These are phyloP conservation scores for Carex cristatella DNA, from an alignment of 176 grass and related monocot genomes.

Conservation along the genomic window DNA sequence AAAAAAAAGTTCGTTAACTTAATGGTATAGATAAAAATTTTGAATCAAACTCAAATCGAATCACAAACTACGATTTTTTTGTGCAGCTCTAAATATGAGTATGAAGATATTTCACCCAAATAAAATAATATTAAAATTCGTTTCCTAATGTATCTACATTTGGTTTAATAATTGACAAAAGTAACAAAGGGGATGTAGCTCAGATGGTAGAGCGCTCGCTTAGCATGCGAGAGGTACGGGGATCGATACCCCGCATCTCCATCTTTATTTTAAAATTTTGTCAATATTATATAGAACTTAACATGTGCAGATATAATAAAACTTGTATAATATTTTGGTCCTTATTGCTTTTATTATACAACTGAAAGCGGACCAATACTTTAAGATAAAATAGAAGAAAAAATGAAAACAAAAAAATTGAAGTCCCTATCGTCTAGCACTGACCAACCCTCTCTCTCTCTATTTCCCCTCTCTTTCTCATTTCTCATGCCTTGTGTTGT, in stretches of 20 bases:
- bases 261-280: not conserved
- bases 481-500: not conserved
- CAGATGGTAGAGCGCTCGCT: conserved; percentile 62
- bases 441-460: conserved; percentile 14
- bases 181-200: conserved; percentile 38
- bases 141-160: too few relatives aligned
- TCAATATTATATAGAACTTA: too few relatives aligned
- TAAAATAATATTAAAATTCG: too few relatives aligned
- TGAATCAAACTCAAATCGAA: too few relatives aligned
- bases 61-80: too few relatives aligned
- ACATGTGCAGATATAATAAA: too few relatives aligned
- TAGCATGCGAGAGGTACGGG: conserved; percentile 49
- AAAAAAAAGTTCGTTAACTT: too few relatives aligned
- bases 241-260: conserved; percentile 50
- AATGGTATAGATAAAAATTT: too few relatives aligned
- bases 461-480: conserved; percentile 19
- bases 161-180: too few relatives aligned
- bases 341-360: not conserved
- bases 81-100: too few relatives aligned
- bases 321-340: not conserved
- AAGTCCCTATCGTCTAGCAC: conserved; percentile 17
- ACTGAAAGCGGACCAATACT: not conserved
- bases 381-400: conserved; percentile 16
- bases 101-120: too few relatives aligned
- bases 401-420: not conserved